Percentiles rank a stretch among this genome's conserved stretches.
These are phyloP conservation scores for Mycena vulgaris DNA, from an alignment of 768 basidiomycete genomes.

Conservation along the genomic window DNA sequence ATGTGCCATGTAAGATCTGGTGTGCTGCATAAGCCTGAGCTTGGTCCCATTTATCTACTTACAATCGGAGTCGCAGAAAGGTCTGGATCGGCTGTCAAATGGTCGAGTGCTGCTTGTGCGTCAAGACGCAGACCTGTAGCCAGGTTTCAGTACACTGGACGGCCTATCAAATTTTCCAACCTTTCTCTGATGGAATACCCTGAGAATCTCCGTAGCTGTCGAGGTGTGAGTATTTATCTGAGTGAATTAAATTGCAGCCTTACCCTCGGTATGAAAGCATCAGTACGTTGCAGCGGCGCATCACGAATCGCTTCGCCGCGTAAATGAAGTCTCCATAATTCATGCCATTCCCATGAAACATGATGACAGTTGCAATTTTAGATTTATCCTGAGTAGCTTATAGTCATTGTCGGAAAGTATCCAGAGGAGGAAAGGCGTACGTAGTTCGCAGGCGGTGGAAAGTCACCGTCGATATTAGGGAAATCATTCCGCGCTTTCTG, in stretches of 20 bases:
- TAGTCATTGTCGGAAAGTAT: neutral
- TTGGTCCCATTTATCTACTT: neutral
- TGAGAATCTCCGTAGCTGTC: constrained; percentile 39
- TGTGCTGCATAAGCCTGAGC: neutral
- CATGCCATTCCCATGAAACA: constrained; percentile 43
- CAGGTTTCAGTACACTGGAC: neutral
- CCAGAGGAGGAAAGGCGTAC: neutral
- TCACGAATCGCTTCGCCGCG: constrained; percentile 23
- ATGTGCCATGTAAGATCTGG: constrained; percentile 71
- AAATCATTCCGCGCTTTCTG: constrained; percentile 2
- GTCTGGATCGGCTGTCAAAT: constrained; percentile 24
- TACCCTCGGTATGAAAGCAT: constrained; percentile 44
- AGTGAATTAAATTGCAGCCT: neutral
- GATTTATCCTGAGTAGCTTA: neutral
- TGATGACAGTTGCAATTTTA: constrained; percentile 35
- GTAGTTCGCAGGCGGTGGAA: constrained; percentile 9
- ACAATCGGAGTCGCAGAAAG: constrained; percentile 24
- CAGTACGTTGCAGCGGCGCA: constrained; percentile 35
- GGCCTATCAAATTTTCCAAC: neutral
- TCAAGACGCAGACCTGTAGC: constrained; percentile 37
- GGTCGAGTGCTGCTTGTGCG: constrained; percentile 42
- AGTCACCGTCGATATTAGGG: neutral
- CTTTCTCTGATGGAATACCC: constrained; percentile 39
- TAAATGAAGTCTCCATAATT: constrained; percentile 30
- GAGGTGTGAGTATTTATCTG: neutral